Base-by-base conservation (phyloP, 2,329 filamentous ascomycete genomes). In the Aspergillus fumigatiaffinis region DNA sequence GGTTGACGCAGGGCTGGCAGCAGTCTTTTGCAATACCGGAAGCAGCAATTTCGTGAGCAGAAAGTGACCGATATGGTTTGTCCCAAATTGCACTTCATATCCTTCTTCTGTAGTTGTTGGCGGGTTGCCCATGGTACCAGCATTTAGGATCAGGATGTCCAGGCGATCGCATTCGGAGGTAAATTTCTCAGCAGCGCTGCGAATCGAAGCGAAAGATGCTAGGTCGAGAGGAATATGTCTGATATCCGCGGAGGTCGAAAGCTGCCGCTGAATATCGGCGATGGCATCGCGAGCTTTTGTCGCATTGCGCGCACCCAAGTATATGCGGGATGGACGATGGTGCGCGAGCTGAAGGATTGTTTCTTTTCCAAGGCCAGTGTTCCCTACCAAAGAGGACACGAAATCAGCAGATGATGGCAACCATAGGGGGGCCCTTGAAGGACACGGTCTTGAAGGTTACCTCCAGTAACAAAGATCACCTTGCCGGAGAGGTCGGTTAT, bases 311-410 rank as follows among this genome's bases (percentile, higher is more conserved):
- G 81, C 81, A 14, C 77, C 81, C 57, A 86, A 77, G 71, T 81
- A 85, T 59, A 86, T 80, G 55, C 82, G 78, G 0, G 73, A 71
- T 1, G 83, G 82, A 7, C 73, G 67, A 65, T 84, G 82, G 56
- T 72, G 73, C n/a, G 78, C 78, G 47, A 84, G 73, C 53, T 79
- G 74, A 38, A 76, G 64, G 47, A 82, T 68, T 7, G 79, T 77
- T 61, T 80, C 76, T 66, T 74, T 75, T 35, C 79, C 79, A 26
- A 80, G 71, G 8, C 79, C 79, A 26, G 69, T 63, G 60, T 79
- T 81, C 28, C 79, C 77, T 78, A 50, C n/a, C 14, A 3, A 56
- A 50, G 46, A 42, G 20, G 6, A 25, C 21, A 23, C 25, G 21
- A 23, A 23, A 23, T 47, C 21, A 26, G 44, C 10, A 47, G 21